Base-by-base conservation (phyloP, 1,284 basidiomycete genomes). In the Phylloboletellus chloephorus region DNA sequence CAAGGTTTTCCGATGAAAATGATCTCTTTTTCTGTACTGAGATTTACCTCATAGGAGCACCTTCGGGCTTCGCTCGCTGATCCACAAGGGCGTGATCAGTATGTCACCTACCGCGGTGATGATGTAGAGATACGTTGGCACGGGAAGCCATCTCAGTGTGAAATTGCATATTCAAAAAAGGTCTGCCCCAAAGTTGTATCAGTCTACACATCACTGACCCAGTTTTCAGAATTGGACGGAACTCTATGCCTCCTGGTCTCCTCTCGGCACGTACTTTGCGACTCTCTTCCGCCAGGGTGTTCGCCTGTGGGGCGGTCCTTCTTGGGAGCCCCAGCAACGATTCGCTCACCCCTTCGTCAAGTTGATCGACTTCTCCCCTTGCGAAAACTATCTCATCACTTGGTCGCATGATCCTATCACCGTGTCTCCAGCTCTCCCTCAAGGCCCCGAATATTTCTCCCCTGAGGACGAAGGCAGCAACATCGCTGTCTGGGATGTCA, bases 211-310 rank as follows among this genome's bases (percentile, higher is more conserved):
- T 38, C 12, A 12, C 39, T 49, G 19, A 51, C 47, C 12, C 28
- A 20, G 35, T 42, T 41, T 45, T 11, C 37, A 89, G 81, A 82
- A 88, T 62, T 98, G 96, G 93, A 97, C 92, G 57, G 93, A 98
- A 59, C 84, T 96, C 31, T 99, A 98, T 68, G 86, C 94, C 30
- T 87, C 90, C 37, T 99, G 96, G 96, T 98, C 96, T 25, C 94
- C 95, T 23, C 75, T 88, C 46, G 96, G 96, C 41, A 98, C 95
- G 16, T 92, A 86, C 63, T 75, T 98, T 47, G 85, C 93, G 34
- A 96, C 96, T 7, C 78, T 98, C 43, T 96, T 98, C 65, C 79
- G 90, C 32, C 94, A 93, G 65, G 96, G 96, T 67, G 88, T 98
- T 47, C 88, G 91, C 32, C 75, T 98, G 31, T 98, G 94, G 92